A percentile compares a stretch with the other conserved stretches of the same genome.
Conservation (phyloP, 176 grass and related monocot species). For the Carex pumila region DNA sequence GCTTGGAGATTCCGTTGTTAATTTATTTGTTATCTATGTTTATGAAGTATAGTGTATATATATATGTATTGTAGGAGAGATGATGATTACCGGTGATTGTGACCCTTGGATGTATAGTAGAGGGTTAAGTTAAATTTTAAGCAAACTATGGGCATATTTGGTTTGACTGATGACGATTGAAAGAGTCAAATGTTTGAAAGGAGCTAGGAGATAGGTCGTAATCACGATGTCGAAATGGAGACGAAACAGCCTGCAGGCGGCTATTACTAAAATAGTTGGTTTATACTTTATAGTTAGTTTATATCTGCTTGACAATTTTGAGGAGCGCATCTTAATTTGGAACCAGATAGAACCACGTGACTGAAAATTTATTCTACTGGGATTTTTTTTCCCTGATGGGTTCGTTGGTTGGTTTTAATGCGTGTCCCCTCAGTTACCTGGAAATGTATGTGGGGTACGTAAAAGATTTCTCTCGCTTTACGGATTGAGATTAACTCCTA, state of each 20-base stretch:
- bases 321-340: not conserved
- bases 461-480: too few relatives aligned
- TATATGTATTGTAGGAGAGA: not conserved
- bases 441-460: too few relatives aligned
- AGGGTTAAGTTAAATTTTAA: not conserved
- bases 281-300: not conserved
- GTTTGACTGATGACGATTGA: not conserved
- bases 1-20: not conserved
- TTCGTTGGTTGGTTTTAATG: too few relatives aligned
- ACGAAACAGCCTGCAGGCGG: not conserved
- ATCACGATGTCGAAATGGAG: too few relatives aligned
- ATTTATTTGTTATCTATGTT: not conserved
- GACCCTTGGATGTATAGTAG: not conserved
- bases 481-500: too few relatives aligned
- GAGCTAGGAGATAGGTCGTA: too few relatives aligned
- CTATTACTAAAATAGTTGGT: not conserved
- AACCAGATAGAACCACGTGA: not conserved
- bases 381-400: too few relatives aligned
- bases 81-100: not conserved
- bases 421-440: too few relatives aligned
- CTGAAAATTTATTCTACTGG: not conserved
- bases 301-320: not conserved
- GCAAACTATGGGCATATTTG: not conserved
- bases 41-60: not conserved
- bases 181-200: conserved; percentile 6